These are phyloP conservation scores for Xylaria sp. DNA, from an alignment of 2,329 filamentous ascomycete species.

Conservation along the genomic window DNA sequence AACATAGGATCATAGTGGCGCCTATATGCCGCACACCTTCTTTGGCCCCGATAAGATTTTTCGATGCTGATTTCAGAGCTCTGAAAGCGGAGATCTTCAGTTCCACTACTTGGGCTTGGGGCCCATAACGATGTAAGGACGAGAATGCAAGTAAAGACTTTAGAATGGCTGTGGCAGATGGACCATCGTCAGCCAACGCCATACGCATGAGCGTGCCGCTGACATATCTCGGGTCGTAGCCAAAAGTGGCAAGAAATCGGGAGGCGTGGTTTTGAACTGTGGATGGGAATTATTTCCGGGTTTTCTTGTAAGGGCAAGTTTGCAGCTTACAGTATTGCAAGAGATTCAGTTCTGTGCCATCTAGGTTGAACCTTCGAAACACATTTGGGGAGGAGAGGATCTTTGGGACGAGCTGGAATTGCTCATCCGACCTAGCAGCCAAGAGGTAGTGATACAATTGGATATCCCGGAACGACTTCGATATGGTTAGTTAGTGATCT, in stretches of 20 bases:
- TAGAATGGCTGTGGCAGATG: conserved; percentile 21
- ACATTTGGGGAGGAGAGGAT: neutral
- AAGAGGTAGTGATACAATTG: conserved; percentile 3
- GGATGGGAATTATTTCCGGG: neutral
- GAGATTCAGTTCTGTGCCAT: neutral
- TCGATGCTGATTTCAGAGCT: conserved; percentile 19
- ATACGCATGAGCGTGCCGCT: neutral
- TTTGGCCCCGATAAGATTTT: conserved; percentile 3
- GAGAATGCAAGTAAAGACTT: conserved; percentile 34
- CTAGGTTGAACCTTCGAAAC: neutral
- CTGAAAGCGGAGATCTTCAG: conserved; percentile 33
- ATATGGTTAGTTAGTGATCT: neutral
- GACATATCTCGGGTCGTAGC: neutral
- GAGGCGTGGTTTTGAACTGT: conserved; percentile 1
- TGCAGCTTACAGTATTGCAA: conserved; percentile 12
- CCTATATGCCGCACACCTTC: conserved; percentile 37
- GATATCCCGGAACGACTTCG: conserved; percentile 4
- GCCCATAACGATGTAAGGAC: conserved; percentile 26
- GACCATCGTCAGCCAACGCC: neutral
- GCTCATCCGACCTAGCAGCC: neutral
- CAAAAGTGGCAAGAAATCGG: conserved; percentile 3
- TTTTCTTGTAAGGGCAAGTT: neutral
- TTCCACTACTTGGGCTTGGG: conserved; percentile 28
- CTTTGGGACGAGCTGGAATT: neutral
- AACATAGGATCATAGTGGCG: conserved; percentile 37